Evolutionary conservation across 768 basidiomycete genomes (phyloP), one percentile per base, ranked within the genome.

Genomic region (Tulasnella sp.): DNA sequence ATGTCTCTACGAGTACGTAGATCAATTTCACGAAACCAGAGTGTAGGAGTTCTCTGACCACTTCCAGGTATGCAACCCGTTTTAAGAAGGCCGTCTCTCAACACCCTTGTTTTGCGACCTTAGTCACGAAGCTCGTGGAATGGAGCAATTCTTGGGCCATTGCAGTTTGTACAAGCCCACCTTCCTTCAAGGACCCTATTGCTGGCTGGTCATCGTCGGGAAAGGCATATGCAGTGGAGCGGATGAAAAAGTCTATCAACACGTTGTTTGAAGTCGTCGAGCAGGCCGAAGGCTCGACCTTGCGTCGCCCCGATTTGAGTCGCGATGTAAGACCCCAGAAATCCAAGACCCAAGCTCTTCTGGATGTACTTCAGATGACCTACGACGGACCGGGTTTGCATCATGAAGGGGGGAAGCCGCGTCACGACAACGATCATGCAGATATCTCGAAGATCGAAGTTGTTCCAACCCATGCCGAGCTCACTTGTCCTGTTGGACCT

Each of bases 401-500:
- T 1, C 88, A 89, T 18, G 39, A 76, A 1, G 87, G 85, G 0
- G 91, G 91, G 0, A 5, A 3, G 3, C 87, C 88, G 0, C 88
- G 93, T 1, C 93, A 94, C 80, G 90, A 94, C 83, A 94, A 94
- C 77, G 93, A 93, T 81, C 86, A 84, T 62, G 83, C 84, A 36
- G 87, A 90, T 48, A 90, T 94, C 18, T 38, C 82, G 1, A 85
- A 90, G 1, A 92, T 94, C 71, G 86, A 89, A n/a, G 88, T 93
- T 71, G 89, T 91, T 0, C 94, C 94, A 0, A 94, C 94, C 0
- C 88, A 92, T 56, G 84, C 87, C 8, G 94, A 95, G 82, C 87
- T 95, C 12, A 83, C 89, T 71, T 89, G 85, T 27, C 84, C 83
- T 0, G 31, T 85, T 16, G 82, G 85, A 3, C 90, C 92, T 0